Conservation (phyloP, 2,329 filamentous ascomycete species). For the Bipolaris oryzae region DNA sequence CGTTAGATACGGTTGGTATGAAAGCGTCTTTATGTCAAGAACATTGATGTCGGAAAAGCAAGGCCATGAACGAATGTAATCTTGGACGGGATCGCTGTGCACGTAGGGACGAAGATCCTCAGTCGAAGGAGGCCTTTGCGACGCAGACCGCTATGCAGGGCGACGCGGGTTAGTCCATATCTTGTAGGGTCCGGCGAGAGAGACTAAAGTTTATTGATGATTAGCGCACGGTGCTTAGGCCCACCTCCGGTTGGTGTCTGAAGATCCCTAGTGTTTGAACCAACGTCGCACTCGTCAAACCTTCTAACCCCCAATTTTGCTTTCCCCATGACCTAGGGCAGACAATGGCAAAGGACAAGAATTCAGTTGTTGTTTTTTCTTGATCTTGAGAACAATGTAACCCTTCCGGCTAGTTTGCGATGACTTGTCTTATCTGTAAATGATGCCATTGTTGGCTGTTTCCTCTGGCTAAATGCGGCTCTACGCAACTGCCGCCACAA, state of each 20-base stretch:
- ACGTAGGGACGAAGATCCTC: slow-evolving; percentile 19
- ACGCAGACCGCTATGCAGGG: slow-evolving; percentile 25
- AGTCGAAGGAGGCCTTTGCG: slow-evolving; percentile 27
- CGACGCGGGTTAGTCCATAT: slow-evolving; percentile 26
- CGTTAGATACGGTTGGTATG: slow-evolving; percentile 8
- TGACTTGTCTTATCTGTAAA: not conserved
- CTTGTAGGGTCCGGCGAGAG: slow-evolving; percentile 30
- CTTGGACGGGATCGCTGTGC: slow-evolving; percentile 13
- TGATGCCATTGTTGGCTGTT: not conserved
- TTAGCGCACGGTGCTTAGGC: slow-evolving; percentile 23
- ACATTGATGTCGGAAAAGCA: slow-evolving; percentile 7
- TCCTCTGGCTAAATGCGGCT: slow-evolving; percentile 6
- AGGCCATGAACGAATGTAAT: slow-evolving; percentile 24
- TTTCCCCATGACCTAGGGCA: slow-evolving; percentile 21
- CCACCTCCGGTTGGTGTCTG: slow-evolving; percentile 32
- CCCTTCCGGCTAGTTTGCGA: not conserved
- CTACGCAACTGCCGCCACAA: slow-evolving; percentile 8
- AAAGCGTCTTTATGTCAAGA: slow-evolving; percentile 9
- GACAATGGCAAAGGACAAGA: slow-evolving; percentile 12
- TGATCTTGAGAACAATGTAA: not conserved
- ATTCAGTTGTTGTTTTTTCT: slow-evolving; percentile 1
- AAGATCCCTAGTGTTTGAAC: slow-evolving; percentile 29
- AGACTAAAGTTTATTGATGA: slow-evolving; percentile 35
- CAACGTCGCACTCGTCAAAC: slow-evolving; percentile 32
- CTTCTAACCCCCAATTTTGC: slow-evolving; percentile 20